These are phyloP conservation scores for Hyphopichia khmerensis DNA, from an alignment of 1,139 yeast genomes.

Conservation along the genomic window DNA sequence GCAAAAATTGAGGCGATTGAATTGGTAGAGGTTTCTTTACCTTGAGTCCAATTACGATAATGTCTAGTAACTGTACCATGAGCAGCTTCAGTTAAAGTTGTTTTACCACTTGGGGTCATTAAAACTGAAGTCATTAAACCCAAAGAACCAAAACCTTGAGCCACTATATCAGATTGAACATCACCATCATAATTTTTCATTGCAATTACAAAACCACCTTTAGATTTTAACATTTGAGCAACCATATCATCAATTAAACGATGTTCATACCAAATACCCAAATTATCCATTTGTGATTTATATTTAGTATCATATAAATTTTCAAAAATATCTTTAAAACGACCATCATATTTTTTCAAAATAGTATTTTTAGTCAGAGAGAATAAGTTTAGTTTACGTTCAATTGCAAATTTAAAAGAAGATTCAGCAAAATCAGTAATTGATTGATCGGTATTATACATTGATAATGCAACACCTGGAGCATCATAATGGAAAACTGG, in stretches of 20 bases:
- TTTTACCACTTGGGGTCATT: constrained; percentile 92
- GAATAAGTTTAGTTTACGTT: constrained; percentile 74
- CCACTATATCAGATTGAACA: constrained; percentile 94
- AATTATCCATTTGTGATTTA: constrained; percentile 66
- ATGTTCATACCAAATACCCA: constrained; percentile 93
- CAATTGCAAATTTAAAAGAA: constrained; percentile 84
- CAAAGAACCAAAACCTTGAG: constrained; percentile 95
- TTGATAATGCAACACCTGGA: constrained; percentile 85
- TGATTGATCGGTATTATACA: constrained; percentile 94
- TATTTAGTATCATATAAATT: constrained; percentile 70
- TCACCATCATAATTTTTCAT: constrained; percentile 98
- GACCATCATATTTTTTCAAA: constrained; percentile 88
- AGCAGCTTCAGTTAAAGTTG: constrained; percentile 95
- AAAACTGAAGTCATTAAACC: constrained; percentile 96
- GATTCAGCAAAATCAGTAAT: constrained; percentile 89
- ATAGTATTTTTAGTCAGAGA: constrained; percentile 93
- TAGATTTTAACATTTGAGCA: constrained; percentile 95
- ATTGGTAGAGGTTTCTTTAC: constrained; percentile 96
- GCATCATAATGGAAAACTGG: constrained; percentile 72
- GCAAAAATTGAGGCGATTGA: constrained; percentile 98
- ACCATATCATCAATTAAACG: constrained; percentile 97
- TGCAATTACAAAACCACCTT: constrained; percentile 93
- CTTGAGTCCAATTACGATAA: constrained; percentile 90
- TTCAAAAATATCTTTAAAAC: constrained; percentile 91
- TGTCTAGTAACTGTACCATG: constrained; percentile 98